phyloP scores from a whole-genome alignment of 345 rosid species.

The Capsella bursapastoris region DNA sequence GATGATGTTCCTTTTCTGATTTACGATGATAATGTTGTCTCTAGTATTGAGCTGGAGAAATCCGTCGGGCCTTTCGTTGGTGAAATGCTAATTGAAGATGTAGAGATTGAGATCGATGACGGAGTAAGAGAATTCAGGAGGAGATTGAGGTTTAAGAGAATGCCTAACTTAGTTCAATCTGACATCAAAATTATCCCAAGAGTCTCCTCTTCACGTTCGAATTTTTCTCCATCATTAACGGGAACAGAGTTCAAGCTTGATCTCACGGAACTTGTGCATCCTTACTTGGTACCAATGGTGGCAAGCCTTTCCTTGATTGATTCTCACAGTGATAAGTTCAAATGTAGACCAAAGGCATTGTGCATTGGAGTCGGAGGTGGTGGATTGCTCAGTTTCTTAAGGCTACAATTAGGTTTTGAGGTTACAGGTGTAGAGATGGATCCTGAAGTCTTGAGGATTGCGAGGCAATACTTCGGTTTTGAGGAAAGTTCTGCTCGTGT shows the following conservation, averaged over 20 bases:
- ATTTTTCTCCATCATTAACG: conserved; percentile 35
- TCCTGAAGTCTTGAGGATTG: conserved; percentile 64
- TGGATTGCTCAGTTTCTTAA: conserved; percentile 71
- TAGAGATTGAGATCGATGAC: conserved; percentile 49
- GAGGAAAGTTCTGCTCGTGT: conserved; percentile 53
- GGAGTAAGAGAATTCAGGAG: conserved; percentile 63
- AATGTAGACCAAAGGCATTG: conserved; percentile 60
- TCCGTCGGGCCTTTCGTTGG: conserved; percentile 61
- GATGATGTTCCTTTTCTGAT: conserved; percentile 55
- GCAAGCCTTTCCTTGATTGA: conserved; percentile 61
- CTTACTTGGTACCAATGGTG: conserved; percentile 79
- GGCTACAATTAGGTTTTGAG: conserved; percentile 55
- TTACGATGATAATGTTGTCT: conserved; percentile 66
- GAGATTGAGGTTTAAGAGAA: conserved; percentile 86
- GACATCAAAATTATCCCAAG: conserved; percentile 55
- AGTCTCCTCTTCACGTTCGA: neutral
- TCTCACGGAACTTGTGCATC: conserved; percentile 64
- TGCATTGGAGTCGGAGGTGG: conserved; percentile 93
- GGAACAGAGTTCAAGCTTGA: conserved; percentile 53
- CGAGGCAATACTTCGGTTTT: conserved; percentile 68
- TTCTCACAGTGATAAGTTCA: conserved; percentile 36
- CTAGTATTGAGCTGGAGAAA: conserved; percentile 56
- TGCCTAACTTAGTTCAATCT: conserved; percentile 80
- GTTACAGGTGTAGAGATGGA: conserved; percentile 79
- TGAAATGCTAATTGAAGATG: conserved; percentile 85